Evolutionary conservation across 192 early-diverging fungal species (phyloP).

Genomic region (Backusella morwellensis): DNA sequence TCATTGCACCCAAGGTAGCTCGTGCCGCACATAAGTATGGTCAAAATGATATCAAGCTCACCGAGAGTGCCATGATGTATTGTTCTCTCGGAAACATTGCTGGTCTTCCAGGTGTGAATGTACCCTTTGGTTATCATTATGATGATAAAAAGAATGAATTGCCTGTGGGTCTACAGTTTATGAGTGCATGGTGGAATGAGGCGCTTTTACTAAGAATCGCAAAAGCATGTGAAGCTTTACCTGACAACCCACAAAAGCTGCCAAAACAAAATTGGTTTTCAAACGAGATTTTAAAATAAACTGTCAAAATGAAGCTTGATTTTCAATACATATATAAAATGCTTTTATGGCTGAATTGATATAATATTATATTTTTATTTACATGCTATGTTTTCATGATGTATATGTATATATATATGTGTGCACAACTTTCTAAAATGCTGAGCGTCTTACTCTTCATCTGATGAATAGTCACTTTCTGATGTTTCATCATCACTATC

Average conservation of each 20-base stretch:
- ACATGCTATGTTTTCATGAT: neutral
- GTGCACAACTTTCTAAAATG: neutral
- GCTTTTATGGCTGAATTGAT: neutral
- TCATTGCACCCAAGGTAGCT: constrained; percentile 53
- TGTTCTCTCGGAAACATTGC: constrained; percentile 61
- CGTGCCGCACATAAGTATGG: constrained; percentile 41
- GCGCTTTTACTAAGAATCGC: constrained; percentile 58
- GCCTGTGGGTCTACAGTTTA: constrained; percentile 70
- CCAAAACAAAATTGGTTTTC: constrained; percentile 26
- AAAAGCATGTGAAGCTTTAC: constrained; percentile 46
- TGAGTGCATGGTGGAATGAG: constrained; percentile 71
- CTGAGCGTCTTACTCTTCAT: neutral
- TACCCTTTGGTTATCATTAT: constrained; percentile 55
- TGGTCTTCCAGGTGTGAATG: constrained; percentile 61
- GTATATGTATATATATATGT: neutral
- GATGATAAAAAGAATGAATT: constrained; percentile 33
- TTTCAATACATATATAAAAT: neutral
- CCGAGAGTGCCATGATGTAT: constrained; percentile 56
- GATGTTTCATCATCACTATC: constrained; percentile 4
- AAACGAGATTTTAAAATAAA: neutral
- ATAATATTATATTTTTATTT: neutral
- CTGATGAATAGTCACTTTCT: constrained; percentile 1
- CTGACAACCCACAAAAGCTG: constrained; percentile 33
- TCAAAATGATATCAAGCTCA: constrained; percentile 48
- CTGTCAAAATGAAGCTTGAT: neutral